Evolutionary conservation across 306 rosid genomes (phyloP), one percentile per base, ranked within the genome.

Genomic region (Vigna angularis): DNA sequence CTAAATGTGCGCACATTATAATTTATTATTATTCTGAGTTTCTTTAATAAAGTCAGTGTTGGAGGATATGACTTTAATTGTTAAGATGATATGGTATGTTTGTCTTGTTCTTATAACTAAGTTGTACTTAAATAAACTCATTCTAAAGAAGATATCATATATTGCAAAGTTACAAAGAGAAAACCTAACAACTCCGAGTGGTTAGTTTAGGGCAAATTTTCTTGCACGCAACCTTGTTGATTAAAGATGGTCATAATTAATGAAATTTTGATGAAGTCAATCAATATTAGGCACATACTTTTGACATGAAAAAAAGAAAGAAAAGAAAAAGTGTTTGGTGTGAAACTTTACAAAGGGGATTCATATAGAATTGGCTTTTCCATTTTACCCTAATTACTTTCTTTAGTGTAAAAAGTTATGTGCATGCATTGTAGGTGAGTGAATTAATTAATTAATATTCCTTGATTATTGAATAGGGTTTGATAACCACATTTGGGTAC

Each of bases 221-320:
- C 67, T 81, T 77, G 57, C 65, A 78, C 75, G 61, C 79, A 55
- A 74, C 70, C 26, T 16, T 73, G 45, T 52, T 64, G 52, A 67
- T 66, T 32, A 11, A 70, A 44, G 4, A 69, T 69, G 52, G 22
- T 66, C 48, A 65, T 1, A 36, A 66, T 9, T 1, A 36, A 66
- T 9, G 22, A 4, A 63, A 70, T 40, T 4, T 40, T 9, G 6
- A 38, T 4, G 12, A 20, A 30, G 48, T 65, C 49, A 56, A 58
- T 34, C 28, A 65, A 9, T 9, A 85, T 79, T 83, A 79, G 91
- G 89, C 83, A 82, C 68, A 77, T 72, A 53, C 87, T 80, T 80
- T 80, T 76, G 85, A 88, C 86, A 56, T 51, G 82, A 74, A 73
- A 65, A 65, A 69, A 38, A 64, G 9, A 40, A 42, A 42, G 3